A percentile compares a stretch with the other conserved stretches of the same genome.
phyloP scores from a whole-genome alignment of 2,329 filamentous ascomycete species.

The Fusarium zealandicum region DNA sequence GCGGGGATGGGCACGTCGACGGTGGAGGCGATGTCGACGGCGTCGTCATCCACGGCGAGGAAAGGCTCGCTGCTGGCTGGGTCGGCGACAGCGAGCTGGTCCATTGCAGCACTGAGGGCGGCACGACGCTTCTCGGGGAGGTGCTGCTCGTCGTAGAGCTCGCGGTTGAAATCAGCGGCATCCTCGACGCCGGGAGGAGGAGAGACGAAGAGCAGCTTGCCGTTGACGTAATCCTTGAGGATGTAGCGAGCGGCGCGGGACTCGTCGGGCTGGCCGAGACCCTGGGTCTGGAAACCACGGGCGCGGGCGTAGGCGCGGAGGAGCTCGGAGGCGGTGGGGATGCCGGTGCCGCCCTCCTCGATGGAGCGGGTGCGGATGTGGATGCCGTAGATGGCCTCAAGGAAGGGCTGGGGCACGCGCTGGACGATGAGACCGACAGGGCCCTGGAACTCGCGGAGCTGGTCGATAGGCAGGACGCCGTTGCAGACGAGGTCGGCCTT shows the following conservation, averaged over 20 bases:
- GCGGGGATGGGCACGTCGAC: slow-evolving; percentile 62
- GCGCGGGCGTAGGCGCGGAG: slow-evolving; percentile 86
- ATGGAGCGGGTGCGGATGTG: slow-evolving; percentile 79
- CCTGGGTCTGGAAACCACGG: slow-evolving; percentile 88
- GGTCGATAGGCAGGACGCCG: slow-evolving; percentile 94
- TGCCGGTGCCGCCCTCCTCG: slow-evolving; percentile 92
- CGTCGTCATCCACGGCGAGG: slow-evolving; percentile 43
- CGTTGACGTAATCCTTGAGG: slow-evolving; percentile 96
- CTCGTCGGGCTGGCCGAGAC: slow-evolving; percentile 90
- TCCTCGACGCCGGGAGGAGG: slow-evolving; percentile 82
- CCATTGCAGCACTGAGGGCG: slow-evolving; percentile 61
- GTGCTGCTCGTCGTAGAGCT: slow-evolving; percentile 84
- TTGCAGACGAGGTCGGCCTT: slow-evolving; percentile 97
- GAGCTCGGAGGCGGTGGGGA: slow-evolving; percentile 84
- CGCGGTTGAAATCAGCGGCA: slow-evolving; percentile 79
- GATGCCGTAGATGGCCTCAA: slow-evolving; percentile 95
- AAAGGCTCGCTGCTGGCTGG: slow-evolving; percentile 35
- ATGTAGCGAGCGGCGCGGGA: slow-evolving; percentile 88
- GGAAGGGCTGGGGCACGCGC: slow-evolving; percentile 84
- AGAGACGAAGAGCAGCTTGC: slow-evolving; percentile 90
- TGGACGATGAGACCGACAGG: slow-evolving; percentile 83
- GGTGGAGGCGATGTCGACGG: slow-evolving; percentile 44
- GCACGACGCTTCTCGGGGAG: slow-evolving; percentile 82
- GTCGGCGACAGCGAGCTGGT: slow-evolving; percentile 53
- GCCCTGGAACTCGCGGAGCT: slow-evolving; percentile 90